phyloP scores from a whole-genome alignment of 2,329 filamentous ascomycete genomes.

The Paecilomyces variotii region DNA sequence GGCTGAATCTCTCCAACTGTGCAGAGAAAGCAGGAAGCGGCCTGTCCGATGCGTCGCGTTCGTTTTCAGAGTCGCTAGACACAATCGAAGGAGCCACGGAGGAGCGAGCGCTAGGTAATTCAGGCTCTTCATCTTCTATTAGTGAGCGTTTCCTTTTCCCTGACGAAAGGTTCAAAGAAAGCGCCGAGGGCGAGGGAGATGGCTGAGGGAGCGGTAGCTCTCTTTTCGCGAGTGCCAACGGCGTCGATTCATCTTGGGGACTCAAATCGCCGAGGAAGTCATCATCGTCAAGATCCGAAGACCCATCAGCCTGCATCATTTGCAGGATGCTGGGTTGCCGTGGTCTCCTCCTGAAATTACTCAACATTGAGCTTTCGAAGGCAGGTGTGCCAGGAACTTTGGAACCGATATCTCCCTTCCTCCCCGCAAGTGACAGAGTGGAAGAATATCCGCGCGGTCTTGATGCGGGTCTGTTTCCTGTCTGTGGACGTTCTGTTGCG shows the following conservation, averaged over 20 bases:
- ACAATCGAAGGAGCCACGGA: slow-evolving; percentile 11
- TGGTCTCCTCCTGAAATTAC: slow-evolving; percentile 36
- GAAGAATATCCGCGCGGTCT: slow-evolving; percentile 33
- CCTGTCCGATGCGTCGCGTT: slow-evolving; percentile 1
- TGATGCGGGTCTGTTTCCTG: slow-evolving; percentile 27
- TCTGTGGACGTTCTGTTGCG: slow-evolving; percentile 20
- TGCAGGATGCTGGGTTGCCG: slow-evolving; percentile 39
- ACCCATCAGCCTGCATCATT: slow-evolving; percentile 35
- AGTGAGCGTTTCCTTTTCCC: slow-evolving; percentile 30
- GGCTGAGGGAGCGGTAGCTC: slow-evolving; percentile 20
- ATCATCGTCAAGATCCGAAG: slow-evolving; percentile 29
- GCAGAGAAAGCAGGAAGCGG: slow-evolving; percentile 6
- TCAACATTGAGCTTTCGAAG: slow-evolving; percentile 36
- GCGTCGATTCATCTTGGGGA: slow-evolving; percentile 39
- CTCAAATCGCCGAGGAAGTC: slow-evolving; percentile 36
- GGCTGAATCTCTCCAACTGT: slow-evolving; percentile 20
- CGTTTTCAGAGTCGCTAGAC: slow-evolving; percentile 1
- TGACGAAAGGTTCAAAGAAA: slow-evolving; percentile 17
- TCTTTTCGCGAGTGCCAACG: slow-evolving; percentile 27
- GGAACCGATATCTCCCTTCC: slow-evolving; percentile 27
- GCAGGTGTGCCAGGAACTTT: slow-evolving; percentile 33
- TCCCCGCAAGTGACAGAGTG: slow-evolving; percentile 29
- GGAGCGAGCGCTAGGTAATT: slow-evolving; percentile 14
- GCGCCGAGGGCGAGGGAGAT: slow-evolving; percentile 15
- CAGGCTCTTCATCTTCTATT: slow-evolving; percentile 20